Evolutionary conservation across 306 rosid species (phyloP).

Genomic region (cucumber (Cucumis sativus)): DNA sequence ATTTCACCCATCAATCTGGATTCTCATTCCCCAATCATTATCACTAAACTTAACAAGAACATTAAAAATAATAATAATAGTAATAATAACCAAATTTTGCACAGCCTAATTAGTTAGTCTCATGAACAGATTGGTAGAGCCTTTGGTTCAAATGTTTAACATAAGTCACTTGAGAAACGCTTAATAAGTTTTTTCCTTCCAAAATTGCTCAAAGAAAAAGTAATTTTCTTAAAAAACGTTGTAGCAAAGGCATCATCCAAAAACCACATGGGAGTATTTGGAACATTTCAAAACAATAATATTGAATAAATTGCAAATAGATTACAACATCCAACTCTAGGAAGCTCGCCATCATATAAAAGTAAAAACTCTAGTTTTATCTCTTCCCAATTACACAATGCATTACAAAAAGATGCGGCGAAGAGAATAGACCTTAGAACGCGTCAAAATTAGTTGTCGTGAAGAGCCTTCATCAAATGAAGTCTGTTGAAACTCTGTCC

Average conservation of each 20-base stretch:
- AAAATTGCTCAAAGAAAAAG: not conserved
- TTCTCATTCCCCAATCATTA: too few relatives aligned
- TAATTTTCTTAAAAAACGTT: too few relatives aligned
- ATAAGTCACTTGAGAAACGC: not conserved
- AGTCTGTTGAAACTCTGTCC: conserved; percentile 11
- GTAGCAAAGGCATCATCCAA: not conserved
- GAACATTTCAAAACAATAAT: not conserved
- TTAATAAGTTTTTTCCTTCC: not conserved
- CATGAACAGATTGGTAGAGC: too few relatives aligned
- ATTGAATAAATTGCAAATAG: not conserved
- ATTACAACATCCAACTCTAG: not conserved
- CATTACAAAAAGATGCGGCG: not conserved
- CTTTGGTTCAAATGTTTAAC: too few relatives aligned
- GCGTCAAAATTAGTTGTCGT: not conserved
- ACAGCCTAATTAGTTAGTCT: too few relatives aligned
- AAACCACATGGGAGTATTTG: not conserved
- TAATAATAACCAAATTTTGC: too few relatives aligned
- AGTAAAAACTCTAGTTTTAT: not conserved
- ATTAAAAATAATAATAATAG: too few relatives aligned
- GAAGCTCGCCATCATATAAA: not conserved
- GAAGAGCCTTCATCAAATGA: conserved; percentile 9
- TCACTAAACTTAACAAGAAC: too few relatives aligned
- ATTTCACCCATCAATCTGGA: too few relatives aligned
- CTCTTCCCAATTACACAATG: not conserved
- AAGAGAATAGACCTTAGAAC: not conserved